These are phyloP conservation scores for Termitomyces sp. DNA, from an alignment of 768 basidiomycete genomes.

Conservation along the genomic window DNA sequence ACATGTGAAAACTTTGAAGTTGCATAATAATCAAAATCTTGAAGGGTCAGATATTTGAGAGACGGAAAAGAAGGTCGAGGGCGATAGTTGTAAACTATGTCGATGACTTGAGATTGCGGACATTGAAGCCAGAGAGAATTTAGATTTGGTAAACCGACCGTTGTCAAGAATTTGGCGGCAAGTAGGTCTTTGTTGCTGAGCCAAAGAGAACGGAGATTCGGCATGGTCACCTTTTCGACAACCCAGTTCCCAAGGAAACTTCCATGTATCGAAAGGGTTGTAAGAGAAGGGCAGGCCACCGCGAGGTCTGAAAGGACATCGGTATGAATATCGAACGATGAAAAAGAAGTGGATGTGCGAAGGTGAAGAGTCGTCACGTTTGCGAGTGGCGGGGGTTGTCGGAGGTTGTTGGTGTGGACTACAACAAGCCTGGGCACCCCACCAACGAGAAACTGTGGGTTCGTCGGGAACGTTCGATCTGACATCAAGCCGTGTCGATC, in stretches of 20 bases:
- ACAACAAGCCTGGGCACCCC: constrained; percentile 10
- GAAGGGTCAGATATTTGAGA: constrained; percentile 28
- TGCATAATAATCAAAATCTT: constrained; percentile 16
- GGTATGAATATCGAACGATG: constrained; percentile 3
- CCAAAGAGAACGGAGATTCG: constrained; percentile 23
- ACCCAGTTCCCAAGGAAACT: constrained; percentile 16
- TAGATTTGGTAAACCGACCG: constrained; percentile 23
- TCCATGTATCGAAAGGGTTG: constrained; percentile 25
- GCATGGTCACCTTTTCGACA: constrained; percentile 12
- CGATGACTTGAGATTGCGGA: constrained; percentile 13
- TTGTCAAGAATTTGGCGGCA: constrained; percentile 22
- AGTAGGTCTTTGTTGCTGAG: constrained; percentile 18
- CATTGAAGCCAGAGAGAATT: constrained; percentile 30
- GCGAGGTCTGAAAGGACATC: constrained; percentile 4
- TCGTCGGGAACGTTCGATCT: background rate
- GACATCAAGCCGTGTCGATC: background rate
- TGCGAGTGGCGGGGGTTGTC: constrained; percentile 19
- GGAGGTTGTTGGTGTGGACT: constrained; percentile 9
- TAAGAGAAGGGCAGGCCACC: constrained; percentile 17
- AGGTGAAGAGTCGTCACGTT: constrained; percentile 28
- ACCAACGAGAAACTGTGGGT: constrained; percentile 6
- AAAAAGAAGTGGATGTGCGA: constrained; percentile 9
- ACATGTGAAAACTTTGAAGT: constrained; percentile 15
- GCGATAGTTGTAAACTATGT: background rate
- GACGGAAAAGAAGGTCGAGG: constrained; percentile 21